Conservation (phyloP, 2,329 filamentous ascomycete genomes). For the Alternaria hordeiaustralica region DNA sequence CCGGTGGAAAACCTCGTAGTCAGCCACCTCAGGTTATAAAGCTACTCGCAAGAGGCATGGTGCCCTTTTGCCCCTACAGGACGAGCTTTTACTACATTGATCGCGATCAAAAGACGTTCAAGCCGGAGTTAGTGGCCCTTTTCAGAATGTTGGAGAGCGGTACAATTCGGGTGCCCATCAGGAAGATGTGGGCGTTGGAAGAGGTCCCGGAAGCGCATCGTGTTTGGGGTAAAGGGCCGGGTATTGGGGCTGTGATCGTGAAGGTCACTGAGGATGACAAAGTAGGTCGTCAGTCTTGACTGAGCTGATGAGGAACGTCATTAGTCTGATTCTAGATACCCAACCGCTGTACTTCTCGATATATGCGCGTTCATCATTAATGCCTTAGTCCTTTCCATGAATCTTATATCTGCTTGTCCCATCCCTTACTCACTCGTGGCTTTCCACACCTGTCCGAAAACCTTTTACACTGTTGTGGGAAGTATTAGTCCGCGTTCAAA, state of each 20-base stretch:
- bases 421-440: not conserved
- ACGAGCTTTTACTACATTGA: conserved; percentile 39
- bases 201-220: conserved; percentile 37
- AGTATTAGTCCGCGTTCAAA: not conserved
- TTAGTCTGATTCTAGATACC: not conserved
- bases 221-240: conserved; percentile 30
- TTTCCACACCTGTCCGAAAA: not conserved
- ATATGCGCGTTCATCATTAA: not conserved
- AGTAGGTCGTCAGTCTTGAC: not conserved
- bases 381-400: not conserved
- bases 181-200: conserved; percentile 35
- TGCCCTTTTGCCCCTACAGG: conserved; percentile 32
- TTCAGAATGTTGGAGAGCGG: conserved; percentile 25
- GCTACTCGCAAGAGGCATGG: conserved; percentile 30
- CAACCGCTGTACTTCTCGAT: not conserved
- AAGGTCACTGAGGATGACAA: conserved; percentile 12
- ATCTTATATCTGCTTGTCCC: not conserved
- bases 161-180: conserved; percentile 35
- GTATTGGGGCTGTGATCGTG: conserved; percentile 37
- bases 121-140: conserved; percentile 30
- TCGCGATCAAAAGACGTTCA: conserved; percentile 32
- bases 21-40: conserved; percentile 27
- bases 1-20: conserved; percentile 25
- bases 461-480: not conserved
- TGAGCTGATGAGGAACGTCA: not conserved